phyloP scores from a whole-genome alignment of 2,329 filamentous ascomycete genomes.

The Clonostachys chloroleuca region DNA sequence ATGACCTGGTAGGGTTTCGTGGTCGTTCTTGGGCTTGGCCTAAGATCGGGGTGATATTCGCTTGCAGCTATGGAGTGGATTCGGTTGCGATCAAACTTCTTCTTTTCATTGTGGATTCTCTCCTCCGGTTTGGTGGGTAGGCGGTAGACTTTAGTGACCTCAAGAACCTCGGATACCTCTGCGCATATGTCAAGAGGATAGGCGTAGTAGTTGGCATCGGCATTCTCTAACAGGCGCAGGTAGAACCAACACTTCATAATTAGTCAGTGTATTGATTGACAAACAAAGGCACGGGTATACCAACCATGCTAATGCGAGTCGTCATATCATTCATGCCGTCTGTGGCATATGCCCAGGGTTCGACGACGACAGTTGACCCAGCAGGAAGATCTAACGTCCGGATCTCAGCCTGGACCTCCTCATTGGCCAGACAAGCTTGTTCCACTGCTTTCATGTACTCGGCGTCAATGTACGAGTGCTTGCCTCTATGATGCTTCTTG shows the following conservation, averaged over 20 bases:
- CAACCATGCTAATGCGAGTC: slow-evolving; percentile 39
- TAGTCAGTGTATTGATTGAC: too few species aligned
- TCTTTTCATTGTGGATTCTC: background rate
- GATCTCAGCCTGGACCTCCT: slow-evolving; percentile 34
- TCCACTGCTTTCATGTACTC: slow-evolving; percentile 43
- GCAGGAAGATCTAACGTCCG: slow-evolving; percentile 33
- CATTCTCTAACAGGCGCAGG: slow-evolving; percentile 21
- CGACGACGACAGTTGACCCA: slow-evolving; percentile 37
- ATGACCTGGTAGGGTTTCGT: slow-evolving; percentile 18
- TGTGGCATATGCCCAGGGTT: slow-evolving; percentile 51
- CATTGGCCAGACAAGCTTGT: slow-evolving; percentile 36
- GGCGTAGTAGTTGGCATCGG: slow-evolving; percentile 49
- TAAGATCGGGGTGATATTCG: slow-evolving; percentile 22
- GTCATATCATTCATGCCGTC: slow-evolving; percentile 48
- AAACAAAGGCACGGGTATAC: background rate
- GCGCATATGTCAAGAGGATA: slow-evolving; percentile 47
- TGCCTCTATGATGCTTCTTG: slow-evolving; percentile 26
- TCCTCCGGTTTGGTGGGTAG: slow-evolving; percentile 30
- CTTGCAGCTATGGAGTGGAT: slow-evolving; percentile 33
- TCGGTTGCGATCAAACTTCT: slow-evolving; percentile 29
- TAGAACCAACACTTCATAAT: slow-evolving; percentile 14
- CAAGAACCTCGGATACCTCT: slow-evolving; percentile 38
- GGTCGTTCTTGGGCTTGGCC: slow-evolving; percentile 10
- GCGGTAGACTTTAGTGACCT: slow-evolving; percentile 38
- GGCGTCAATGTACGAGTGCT: slow-evolving; percentile 40